A percentile compares a stretch with the other conserved stretches of the same genome.
Evolutionary conservation across 345 rosid species (phyloP).

Genomic region (Anacardium occidentale): DNA sequence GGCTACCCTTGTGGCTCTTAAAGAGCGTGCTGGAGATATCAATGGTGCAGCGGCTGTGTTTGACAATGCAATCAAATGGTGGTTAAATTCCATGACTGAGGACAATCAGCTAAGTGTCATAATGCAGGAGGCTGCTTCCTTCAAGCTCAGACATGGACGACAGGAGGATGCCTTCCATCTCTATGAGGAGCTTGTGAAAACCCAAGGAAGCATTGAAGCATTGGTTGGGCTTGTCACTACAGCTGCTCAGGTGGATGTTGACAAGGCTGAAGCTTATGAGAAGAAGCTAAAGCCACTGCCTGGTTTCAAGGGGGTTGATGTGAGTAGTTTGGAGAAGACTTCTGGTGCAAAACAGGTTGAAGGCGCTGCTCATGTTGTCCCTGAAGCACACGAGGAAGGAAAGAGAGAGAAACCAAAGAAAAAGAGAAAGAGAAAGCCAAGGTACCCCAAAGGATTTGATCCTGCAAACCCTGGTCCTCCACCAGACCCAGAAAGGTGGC

Average conservation of each 20-base stretch:
- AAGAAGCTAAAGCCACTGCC: constrained; percentile 76
- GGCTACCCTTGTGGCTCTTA: constrained; percentile 84
- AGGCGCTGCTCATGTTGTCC: constrained; percentile 35
- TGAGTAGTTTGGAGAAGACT: constrained; percentile 76
- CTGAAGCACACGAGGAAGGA: constrained; percentile 51
- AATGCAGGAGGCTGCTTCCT: constrained; percentile 94
- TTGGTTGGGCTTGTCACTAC: constrained; percentile 87
- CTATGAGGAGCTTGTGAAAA: constrained; percentile 80
- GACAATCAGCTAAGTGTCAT: constrained; percentile 57
- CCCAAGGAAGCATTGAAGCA: constrained; percentile 66
- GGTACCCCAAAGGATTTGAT: constrained; percentile 96
- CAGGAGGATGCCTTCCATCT: constrained; percentile 78
- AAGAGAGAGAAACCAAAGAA: constrained; percentile 76
- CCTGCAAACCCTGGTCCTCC: constrained; percentile 96
- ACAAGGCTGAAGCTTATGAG: constrained; percentile 83
- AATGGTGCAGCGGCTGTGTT: constrained; percentile 72
- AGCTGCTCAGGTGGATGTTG: constrained; percentile 70
- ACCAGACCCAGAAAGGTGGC: constrained; percentile 99
- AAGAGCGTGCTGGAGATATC: constrained; percentile 87
- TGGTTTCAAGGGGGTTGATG: constrained; percentile 67
- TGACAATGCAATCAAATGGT: constrained; percentile 83
- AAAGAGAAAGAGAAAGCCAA: constrained; percentile 98
- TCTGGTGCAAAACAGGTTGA: constrained; percentile 83
- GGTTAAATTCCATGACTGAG: constrained; percentile 90
- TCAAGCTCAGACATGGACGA: constrained; percentile 82